Evolutionary conservation across 176 grass and related monocot genomes (phyloP).

Genomic region (Aegilops speltoides): DNA sequence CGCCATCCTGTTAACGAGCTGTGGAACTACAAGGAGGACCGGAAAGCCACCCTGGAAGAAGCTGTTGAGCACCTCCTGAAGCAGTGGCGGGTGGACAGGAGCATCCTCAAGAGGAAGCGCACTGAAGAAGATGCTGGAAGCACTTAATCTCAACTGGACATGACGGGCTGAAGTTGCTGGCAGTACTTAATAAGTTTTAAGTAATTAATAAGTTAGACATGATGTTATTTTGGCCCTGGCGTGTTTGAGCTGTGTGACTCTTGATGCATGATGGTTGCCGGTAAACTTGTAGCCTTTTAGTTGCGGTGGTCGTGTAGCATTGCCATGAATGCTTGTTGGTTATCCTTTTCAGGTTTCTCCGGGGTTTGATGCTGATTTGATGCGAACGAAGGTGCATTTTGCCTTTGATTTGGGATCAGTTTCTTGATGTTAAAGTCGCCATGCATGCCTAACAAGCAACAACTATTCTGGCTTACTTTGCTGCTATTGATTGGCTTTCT

Average conservation of each 20-base stretch:
- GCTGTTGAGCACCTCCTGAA: too few relatives aligned
- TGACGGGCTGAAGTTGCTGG: neutral
- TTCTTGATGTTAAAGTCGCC: too few relatives aligned
- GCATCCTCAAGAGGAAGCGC: too few relatives aligned
- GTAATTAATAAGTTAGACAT: neutral
- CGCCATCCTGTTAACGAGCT: neutral
- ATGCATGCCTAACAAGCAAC: too few relatives aligned
- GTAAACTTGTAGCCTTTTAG: neutral
- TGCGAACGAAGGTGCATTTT: neutral
- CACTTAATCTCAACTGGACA: neutral
- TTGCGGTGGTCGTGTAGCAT: neutral
- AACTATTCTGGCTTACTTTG: too few relatives aligned
- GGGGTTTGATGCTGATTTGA: neutral
- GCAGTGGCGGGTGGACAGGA: too few relatives aligned
- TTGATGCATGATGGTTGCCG: neutral
- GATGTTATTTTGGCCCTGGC: neutral
- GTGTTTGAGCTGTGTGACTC: neutral
- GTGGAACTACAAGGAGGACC: neutral
- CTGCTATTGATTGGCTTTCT: too few relatives aligned
- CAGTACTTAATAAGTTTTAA: neutral
- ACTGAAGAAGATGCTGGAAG: too few relatives aligned
- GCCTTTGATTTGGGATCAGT: neutral
- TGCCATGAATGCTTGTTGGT: neutral
- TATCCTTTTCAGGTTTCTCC: neutral
- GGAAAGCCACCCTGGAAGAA: neutral